Percentiles rank a stretch among this genome's conserved stretches.
phyloP scores from a whole-genome alignment of 1,284 basidiomycete genomes.

The Ceratobasidium sp. region DNA sequence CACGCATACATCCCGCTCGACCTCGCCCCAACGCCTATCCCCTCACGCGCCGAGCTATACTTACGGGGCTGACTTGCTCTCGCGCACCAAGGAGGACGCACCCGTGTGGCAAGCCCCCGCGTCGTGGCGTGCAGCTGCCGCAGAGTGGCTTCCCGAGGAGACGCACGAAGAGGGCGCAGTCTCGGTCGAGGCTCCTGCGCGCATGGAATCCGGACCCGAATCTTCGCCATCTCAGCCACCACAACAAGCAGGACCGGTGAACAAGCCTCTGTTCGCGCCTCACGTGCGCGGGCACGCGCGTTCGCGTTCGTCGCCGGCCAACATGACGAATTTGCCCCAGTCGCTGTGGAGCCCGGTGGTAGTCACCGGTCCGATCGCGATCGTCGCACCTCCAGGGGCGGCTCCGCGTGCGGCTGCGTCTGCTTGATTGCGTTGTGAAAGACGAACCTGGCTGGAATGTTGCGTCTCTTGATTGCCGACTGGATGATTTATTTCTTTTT shows the following conservation, averaged over 20 bases:
- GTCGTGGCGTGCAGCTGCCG: conserved; percentile 8
- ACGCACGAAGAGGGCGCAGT: neutral
- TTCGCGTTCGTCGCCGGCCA: conserved; percentile 31
- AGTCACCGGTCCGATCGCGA: conserved; percentile 19
- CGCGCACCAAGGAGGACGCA: conserved; percentile 18
- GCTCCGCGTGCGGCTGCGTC: neutral
- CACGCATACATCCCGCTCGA: conserved; percentile 26
- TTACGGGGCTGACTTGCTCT: conserved; percentile 10
- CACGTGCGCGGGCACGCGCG: conserved; percentile 25
- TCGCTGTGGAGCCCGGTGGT: conserved; percentile 34
- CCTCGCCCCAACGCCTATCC: conserved; percentile 30
- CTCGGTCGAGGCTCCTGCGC: conserved; percentile 9
- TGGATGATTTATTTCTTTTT: conserved; percentile 18
- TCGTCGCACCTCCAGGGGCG: conserved; percentile 12
- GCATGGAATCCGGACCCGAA: neutral
- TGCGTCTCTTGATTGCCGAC: neutral
- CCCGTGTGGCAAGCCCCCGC: conserved; percentile 20
- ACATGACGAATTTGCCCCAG: conserved; percentile 20
- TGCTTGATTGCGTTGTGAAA: neutral
- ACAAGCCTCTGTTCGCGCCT: conserved; percentile 5
- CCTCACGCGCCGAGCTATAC: conserved; percentile 23
- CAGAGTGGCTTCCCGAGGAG: neutral
- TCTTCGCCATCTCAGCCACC: neutral
- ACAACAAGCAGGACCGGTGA: neutral
- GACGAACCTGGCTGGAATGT: neutral